Conservation (phyloP, 2,329 filamentous ascomycete genomes). For the Ophiostoma sp. region DNA sequence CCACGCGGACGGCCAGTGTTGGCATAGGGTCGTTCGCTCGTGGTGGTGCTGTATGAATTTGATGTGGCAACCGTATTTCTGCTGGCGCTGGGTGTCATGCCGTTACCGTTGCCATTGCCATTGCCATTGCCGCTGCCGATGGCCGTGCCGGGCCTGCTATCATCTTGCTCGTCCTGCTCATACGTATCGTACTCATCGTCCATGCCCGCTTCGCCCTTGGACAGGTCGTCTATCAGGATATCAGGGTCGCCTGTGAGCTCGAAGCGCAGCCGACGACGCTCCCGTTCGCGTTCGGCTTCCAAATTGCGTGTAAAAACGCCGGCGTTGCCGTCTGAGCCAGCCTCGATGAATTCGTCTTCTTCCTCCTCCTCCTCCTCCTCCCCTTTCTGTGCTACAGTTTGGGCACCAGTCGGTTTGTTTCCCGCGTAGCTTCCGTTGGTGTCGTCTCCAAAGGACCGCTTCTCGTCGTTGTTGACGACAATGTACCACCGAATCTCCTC, state of each 20-base stretch:
- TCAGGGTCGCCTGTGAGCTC: slow-evolving; percentile 25
- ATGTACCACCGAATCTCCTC: slow-evolving; percentile 58
- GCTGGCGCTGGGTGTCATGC: slow-evolving; percentile 1
- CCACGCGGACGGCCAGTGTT: neutral
- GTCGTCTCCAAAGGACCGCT: slow-evolving; percentile 41
- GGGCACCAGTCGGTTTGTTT: slow-evolving; percentile 32
- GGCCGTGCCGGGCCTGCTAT: neutral
- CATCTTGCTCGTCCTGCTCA: neutral
- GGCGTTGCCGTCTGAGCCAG: neutral
- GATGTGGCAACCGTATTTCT: neutral
- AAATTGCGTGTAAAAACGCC: slow-evolving; percentile 19
- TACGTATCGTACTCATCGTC: neutral
- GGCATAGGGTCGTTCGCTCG: neutral
- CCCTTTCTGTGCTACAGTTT: slow-evolving; percentile 25
- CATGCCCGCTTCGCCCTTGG: neutral
- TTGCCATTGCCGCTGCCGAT: neutral
- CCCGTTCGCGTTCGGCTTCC: slow-evolving; percentile 24
- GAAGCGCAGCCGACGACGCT: slow-evolving; percentile 21
- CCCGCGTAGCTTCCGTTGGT: slow-evolving; percentile 41
- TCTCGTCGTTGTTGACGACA: slow-evolving; percentile 58
- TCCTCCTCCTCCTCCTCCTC: slow-evolving; percentile 32
- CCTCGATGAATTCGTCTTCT: slow-evolving; percentile 32
- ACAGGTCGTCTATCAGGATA: slow-evolving; percentile 20
- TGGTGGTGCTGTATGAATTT: neutral
- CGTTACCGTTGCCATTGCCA: neutral